A percentile compares a stretch with the other conserved stretches of the same genome.
Evolutionary conservation across 1,284 basidiomycete species (phyloP).

Genomic region (Ceratobasidium sp.): DNA sequence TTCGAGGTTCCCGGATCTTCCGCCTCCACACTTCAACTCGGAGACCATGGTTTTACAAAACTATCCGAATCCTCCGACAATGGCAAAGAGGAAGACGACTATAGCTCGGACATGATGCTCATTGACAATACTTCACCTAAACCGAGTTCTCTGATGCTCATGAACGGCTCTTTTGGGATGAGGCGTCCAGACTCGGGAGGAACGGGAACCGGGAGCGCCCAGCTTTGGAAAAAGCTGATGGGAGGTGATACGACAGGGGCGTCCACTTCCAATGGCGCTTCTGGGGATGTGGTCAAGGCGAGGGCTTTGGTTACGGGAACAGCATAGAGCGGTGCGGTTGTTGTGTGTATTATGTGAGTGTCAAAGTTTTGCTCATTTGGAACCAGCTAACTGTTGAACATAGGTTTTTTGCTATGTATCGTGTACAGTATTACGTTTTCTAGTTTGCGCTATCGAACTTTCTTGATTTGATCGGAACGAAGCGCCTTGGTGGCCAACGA

Average conservation of each 20-base stretch:
- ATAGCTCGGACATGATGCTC: background rate
- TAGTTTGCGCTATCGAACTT: no score
- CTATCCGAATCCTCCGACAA: background rate
- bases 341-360: constrained; percentile 12
- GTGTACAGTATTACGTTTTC: background rate
- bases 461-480: no score
- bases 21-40: constrained; percentile 71
- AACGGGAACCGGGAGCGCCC: constrained; percentile 16
- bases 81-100: constrained; percentile 23
- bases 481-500: no score
- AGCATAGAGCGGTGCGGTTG: background rate
- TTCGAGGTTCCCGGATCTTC: constrained; percentile 78
- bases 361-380: background rate
- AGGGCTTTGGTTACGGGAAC: constrained; percentile 24
- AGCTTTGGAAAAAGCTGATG: constrained; percentile 36
- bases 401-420: background rate
- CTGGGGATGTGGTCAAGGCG: constrained; percentile 13
- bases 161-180: constrained; percentile 19
- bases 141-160: constrained; percentile 3
- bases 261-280: background rate
- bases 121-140: constrained; percentile 20
- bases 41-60: constrained; percentile 27
- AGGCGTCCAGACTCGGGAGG: constrained; percentile 20
- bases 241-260: background rate
- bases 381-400: background rate